Base-by-base conservation (phyloP, 768 basidiomycete species). In the Neoboletus brunneissimus region DNA sequence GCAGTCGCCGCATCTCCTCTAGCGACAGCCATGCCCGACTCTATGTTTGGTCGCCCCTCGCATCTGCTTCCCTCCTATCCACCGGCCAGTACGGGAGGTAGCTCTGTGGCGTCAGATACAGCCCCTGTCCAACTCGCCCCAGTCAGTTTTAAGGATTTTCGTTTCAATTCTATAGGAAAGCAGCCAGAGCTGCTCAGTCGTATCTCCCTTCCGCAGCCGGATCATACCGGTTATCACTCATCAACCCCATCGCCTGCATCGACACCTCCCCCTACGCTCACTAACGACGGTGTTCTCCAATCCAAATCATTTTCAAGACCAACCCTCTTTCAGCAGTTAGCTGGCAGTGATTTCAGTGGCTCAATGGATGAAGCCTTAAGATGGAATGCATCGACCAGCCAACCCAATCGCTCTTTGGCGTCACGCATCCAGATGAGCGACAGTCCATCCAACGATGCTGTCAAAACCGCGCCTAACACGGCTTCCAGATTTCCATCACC, bases 91-190 rank as follows among this genome's bases (percentile, higher is more conserved):
- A 16, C 57, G 0, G 54, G 16, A 7, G 27, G 25, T 22, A 37
- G 22, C 25, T 20, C 25, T 11, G 35, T 52, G 11, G 16, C 23
- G 20, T 31, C 58, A 31, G 49, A 50, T n/a, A 5, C 50, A 20
- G 20, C 56, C 56, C 53, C 71, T 60, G 53, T 66, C 13, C 54
- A 52, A 13, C 22, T 34, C 4, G 42, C 37, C 0, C 48, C 62
- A 20, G 62, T 32, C 23, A 59, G 59, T 42, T 76, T 82, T 53
- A 59, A 75, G n/a, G 65, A 72, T 51, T 76, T 85, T 64, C 73
- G 71, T 27, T 87, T 86, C 64, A 67, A 60, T 12, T 76, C 68
- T 5, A 87, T 87, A 40, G 85, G 85, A 29, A 77, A 81, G 62
- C 68, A 73, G 56, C 83, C 84, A 0, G 69, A 73, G 15, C 71